Evolutionary conservation across 2,329 filamentous ascomycete species (phyloP), one percentile per base, ranked within the genome.

Genomic region (Beauveria asiatica): DNA sequence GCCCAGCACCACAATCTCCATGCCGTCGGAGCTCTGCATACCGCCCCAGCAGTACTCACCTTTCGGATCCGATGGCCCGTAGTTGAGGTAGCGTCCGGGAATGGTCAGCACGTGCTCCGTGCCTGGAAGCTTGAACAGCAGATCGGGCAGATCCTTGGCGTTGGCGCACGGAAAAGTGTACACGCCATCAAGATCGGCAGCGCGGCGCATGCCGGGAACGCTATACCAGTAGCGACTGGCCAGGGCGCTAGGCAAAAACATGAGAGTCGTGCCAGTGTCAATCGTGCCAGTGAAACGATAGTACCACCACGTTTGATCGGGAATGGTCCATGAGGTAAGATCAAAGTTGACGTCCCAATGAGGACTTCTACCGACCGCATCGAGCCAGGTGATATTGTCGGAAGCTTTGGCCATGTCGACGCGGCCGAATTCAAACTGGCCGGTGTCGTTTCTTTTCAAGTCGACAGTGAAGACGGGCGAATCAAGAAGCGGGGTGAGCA

Each of bases 11-110:
- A 80, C 83, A 64, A 86, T 79, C 1, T 70, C 68, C 54, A 77
- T 66, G 25, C 68, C 68, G 17, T 72, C 73, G 48, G 77, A 72
- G 39, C 75, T 78, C 77, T 94, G 90, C 64, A 95, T 81, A 53
- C 89, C 90, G 59, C 90, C 90, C 71, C 83, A 92, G 78, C 90
- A 94, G 60, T 70, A 78, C 30, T 78, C 78, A 2, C 74, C 74
- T 11, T 78, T 77, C 17, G 78, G 73, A 13, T 78, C 71, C 25
- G 79, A 73, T 16, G 76, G 70, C 1, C 82, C 76, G 66, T 83
- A 87, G 62, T 81, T 79, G 62, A 87, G 73, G 61, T 82, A 78
- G 2, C 70, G 69, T 1, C 84, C 83, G 0, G 82, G 78, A 7
- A 88, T 75, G 21, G 74, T 81, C 11, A 80, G 75, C 44, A 78